These are phyloP conservation scores for Gypsophila paniculata DNA, from an alignment of 179 eudicot genomes.

Conservation along the genomic window DNA sequence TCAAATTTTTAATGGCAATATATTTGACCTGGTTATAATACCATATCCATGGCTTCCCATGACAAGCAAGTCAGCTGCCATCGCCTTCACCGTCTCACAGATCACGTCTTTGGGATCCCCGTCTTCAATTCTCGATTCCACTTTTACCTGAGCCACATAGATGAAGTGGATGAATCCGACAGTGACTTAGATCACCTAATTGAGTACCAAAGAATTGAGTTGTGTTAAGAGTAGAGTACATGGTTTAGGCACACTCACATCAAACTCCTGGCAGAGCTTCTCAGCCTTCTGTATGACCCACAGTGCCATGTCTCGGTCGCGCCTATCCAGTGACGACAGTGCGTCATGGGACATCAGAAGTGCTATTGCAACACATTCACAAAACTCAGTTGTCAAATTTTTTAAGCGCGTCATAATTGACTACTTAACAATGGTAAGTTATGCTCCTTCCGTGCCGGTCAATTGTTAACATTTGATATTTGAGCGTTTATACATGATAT, in stretches of 20 bases:
- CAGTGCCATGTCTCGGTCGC: slow-evolving; percentile 54
- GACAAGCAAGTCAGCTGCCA: slow-evolving; percentile 56
- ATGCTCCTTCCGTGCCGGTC: no score
- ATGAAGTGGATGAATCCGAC: no score
- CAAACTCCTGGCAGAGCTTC: slow-evolving; percentile 43
- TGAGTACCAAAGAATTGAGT: no score
- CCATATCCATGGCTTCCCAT: slow-evolving; percentile 83
- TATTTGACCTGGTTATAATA: slow-evolving; percentile 46
- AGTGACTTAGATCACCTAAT: no score
- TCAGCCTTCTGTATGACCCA: slow-evolving; percentile 51
- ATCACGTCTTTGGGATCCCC: slow-evolving; percentile 84
- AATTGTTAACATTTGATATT: no score
- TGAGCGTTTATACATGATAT: no score
- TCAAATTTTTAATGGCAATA: not conserved
- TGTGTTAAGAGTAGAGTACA: no score
- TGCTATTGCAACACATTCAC: slow-evolving; percentile 30
- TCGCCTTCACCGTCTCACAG: slow-evolving; percentile 51
- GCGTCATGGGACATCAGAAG: slow-evolving; percentile 44
- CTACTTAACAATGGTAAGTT: no score
- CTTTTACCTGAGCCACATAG: slow-evolving; percentile 41
- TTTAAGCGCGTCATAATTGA: no score
- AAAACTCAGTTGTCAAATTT: not conserved
- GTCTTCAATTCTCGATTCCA: slow-evolving; percentile 44
- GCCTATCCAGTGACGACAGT: slow-evolving; percentile 54
- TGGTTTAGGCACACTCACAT: slow-evolving; percentile 29